Conservation (phyloP, 352 stramenopile species). For the Pythium periplocum region DNA sequence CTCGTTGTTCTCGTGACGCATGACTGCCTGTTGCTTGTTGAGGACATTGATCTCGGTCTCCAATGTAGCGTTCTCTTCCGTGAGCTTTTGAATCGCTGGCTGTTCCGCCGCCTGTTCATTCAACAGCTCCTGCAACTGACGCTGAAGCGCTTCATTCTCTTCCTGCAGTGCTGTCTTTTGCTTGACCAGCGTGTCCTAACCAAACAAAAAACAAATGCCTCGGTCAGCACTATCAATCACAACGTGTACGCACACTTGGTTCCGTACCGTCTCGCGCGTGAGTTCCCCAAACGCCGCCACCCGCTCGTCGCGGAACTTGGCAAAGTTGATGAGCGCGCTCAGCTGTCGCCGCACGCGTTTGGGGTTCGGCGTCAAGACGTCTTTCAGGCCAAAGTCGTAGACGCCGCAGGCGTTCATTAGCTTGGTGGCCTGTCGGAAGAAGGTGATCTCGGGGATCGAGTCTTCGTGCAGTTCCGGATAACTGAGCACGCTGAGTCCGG, state of each 20-base stretch:
- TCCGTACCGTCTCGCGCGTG: slow-evolving; percentile 47
- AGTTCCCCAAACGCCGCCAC: slow-evolving; percentile 81
- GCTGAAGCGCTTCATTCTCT: slow-evolving; percentile 51
- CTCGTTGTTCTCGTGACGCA: slow-evolving; percentile 76
- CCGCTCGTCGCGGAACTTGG: slow-evolving; percentile 94
- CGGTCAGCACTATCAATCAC: background rate
- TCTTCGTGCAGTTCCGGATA: slow-evolving; percentile 93
- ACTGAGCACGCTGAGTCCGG: slow-evolving; percentile 66
- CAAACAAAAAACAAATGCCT: background rate
- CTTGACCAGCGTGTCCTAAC: slow-evolving; percentile 40
- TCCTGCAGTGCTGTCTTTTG: slow-evolving; percentile 47
- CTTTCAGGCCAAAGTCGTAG: slow-evolving; percentile 91
- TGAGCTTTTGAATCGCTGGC: slow-evolving; percentile 58
- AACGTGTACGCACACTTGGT: background rate
- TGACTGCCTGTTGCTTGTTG: slow-evolving; percentile 87
- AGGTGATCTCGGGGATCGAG: slow-evolving; percentile 89
- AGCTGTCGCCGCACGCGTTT: slow-evolving; percentile 92
- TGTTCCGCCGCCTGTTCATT: slow-evolving; percentile 48
- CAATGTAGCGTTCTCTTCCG: slow-evolving; percentile 73
- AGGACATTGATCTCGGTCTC: slow-evolving; percentile 87
- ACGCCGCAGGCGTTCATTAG: slow-evolving; percentile 91
- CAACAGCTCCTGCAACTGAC: slow-evolving; percentile 54
- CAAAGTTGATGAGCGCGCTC: slow-evolving; percentile 97
- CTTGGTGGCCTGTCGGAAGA: slow-evolving; percentile 87
- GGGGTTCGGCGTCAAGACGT: slow-evolving; percentile 84